phyloP scores from a whole-genome alignment of 352 stramenopile genomes.

The Globisporangium yorkense region DNA sequence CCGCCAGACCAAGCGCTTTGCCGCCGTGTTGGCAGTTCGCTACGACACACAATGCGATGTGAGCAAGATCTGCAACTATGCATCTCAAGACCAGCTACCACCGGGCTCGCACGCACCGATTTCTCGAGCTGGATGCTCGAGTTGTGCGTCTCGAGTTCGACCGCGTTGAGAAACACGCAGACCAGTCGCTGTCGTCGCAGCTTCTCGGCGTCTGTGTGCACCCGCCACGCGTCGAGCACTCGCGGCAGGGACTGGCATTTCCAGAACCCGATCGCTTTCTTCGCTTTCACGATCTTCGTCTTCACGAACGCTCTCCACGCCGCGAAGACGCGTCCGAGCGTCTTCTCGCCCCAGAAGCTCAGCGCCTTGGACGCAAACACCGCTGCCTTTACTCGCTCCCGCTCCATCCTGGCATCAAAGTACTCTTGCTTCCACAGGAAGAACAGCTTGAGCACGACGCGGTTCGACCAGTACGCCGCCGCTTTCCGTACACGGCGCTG shows the following conservation, averaged over 20 bases:
- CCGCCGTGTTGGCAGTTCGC: conserved; percentile 34
- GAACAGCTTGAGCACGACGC: conserved; percentile 45
- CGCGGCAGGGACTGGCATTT: conserved; percentile 57
- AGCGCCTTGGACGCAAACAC: conserved; percentile 43
- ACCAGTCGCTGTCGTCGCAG: conserved; percentile 28
- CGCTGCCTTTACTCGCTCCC: conserved; percentile 21
- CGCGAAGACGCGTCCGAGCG: conserved; percentile 33
- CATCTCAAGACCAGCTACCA: neutral
- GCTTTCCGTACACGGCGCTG: conserved; percentile 45
- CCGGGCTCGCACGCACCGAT: conserved; percentile 18
- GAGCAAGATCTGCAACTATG: neutral
- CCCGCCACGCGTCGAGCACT: conserved; percentile 46
- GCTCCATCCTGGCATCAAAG: conserved; percentile 11
- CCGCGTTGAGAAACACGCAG: conserved; percentile 58
- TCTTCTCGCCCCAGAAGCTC: conserved; percentile 55
- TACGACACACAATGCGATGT: conserved; percentile 5
- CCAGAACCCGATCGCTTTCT: conserved; percentile 64
- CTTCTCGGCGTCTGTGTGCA: conserved; percentile 22
- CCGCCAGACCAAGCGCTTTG: conserved; percentile 38
- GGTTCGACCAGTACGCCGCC: conserved; percentile 57
- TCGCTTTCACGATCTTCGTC: conserved; percentile 34
- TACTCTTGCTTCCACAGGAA: conserved; percentile 33
- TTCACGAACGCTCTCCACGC: conserved; percentile 37
- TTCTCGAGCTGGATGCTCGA: conserved; percentile 45
- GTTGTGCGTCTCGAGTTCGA: conserved; percentile 64